Evolutionary conservation across 331 rosid genomes (phyloP), one percentile per base, ranked within the genome.

Genomic region (Erythrophleum ivorense): DNA sequence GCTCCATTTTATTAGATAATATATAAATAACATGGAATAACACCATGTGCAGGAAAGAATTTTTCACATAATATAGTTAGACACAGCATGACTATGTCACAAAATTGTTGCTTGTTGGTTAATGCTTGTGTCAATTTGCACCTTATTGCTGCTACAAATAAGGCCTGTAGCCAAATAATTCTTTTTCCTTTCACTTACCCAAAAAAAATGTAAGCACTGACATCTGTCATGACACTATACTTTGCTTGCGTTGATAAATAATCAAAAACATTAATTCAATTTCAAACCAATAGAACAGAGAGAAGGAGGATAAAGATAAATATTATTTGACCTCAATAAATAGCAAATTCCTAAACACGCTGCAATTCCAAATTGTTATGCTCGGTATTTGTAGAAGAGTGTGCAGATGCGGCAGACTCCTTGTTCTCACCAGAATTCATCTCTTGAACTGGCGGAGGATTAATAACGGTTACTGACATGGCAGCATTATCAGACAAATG

Each of bases 371-470:
- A 79, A 48, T 77, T 52, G 75, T 67, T 75, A 18, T 77, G 84
- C 36, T 75, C 77, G 13, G 77, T 55, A 31, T 52, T 77, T 73
- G 73, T n/a, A 1, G 80, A 54, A 19, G 88, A 43, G 49, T 74
- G 70, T 1, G 84, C 53, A 34, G 87, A 80, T 1, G 85, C 34
- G 21, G 78, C 77, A 12, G 81, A 13, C 19, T 86, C 79, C 69
- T 83, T 85, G 18, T 75, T 83, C 40, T 74, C 84, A 18, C 65
- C 40, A 33, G 91, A 71, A 45, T 65, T 74, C 93, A 92, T 92
- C 85, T 84, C 92, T 82, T 92, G 95, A 77, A 91, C 63, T 1
- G 89, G 88, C 0, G 92, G 95, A 2, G 97, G 95, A 67, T 78
- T 79, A 58, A 78, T 43, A 13, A 87, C 74, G 14, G 97, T 89